These are phyloP conservation scores for Candida jianshihensis DNA, from an alignment of 805 yeast genomes.

Conservation along the genomic window DNA sequence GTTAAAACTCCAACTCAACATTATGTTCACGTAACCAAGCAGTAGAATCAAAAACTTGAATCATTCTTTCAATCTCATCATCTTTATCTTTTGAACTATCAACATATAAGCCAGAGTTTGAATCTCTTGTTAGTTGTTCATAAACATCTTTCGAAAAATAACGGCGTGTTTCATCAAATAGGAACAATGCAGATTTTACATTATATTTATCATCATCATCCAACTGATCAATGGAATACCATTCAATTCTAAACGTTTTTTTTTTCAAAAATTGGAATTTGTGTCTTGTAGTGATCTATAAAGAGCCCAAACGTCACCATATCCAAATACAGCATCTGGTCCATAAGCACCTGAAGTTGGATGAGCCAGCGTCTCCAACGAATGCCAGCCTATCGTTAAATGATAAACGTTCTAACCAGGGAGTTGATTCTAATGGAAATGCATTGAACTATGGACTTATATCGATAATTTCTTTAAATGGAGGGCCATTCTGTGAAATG, in stretches of 20 bases:
- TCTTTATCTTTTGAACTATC: neutral
- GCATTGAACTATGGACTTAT: slow-evolving; percentile 1
- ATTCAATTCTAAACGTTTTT: neutral
- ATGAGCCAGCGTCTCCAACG: slow-evolving; percentile 5
- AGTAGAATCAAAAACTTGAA: neutral
- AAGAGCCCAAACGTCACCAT: slow-evolving; percentile 3
- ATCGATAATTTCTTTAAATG: neutral
- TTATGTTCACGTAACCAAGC: slow-evolving; percentile 2
- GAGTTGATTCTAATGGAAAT: slow-evolving; percentile 2
- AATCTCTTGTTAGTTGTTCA: neutral
- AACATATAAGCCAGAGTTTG: neutral
- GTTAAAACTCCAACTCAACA: slow-evolving; percentile 1
- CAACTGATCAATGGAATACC: neutral
- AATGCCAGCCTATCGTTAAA: neutral
- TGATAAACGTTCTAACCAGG: slow-evolving; percentile 1
- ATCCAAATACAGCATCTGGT: slow-evolving; percentile 3
- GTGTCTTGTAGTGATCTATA: slow-evolving; percentile 2
- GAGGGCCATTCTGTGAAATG: neutral
- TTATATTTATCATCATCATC: neutral
- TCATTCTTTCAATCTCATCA: neutral
- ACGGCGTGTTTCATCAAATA: slow-evolving; percentile 3
- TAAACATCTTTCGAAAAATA: slow-evolving; percentile 2
- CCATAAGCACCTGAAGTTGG: slow-evolving; percentile 5
- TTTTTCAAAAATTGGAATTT: neutral
- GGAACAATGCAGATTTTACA: neutral